Base-by-base conservation (phyloP, 805 yeast genomes). In the Teunomyces kruisii region DNA sequence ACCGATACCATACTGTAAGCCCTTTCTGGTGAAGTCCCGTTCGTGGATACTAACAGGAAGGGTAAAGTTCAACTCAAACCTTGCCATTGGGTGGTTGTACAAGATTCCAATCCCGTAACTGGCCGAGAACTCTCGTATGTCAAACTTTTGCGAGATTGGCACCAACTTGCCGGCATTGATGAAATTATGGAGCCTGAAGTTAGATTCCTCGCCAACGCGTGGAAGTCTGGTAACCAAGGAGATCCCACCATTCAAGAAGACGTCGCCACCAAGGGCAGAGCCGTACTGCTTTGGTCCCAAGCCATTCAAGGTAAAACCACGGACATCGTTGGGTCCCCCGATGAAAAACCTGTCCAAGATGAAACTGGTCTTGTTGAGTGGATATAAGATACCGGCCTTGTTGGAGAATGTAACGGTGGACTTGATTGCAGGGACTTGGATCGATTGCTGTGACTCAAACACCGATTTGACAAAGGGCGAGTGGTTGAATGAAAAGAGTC, bases 321-420 rank as follows among this genome's bases (percentile, higher is more conserved):
- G 65, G 7, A 80, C 71, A 49, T 79, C 84, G 51, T 79, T 79
- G 9, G 84, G 78, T 1, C 84, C 84, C n/a, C 84, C 84, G 3
- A 74, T 62, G 53, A 72, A 76, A 46, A 78, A 79, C 38, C 80
- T 62, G 56, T 80, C 84, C 63, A 79, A 65, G 6, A 79, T 62
- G 51, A 65, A 10, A 70, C 50, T 2, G 49, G 49, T 35, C 2
- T 51, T 52, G 5, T 33, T 39, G 6, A 57, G 51, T 1, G 65
- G 54, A 43, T 55, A 57, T 31, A 72, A 55, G 0, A 65, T 36
- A 1, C 77, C 77, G 0, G 64, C 52, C 45, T 68, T 71, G 37
- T 52, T 55, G 29, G 74, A 51, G 30, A 61, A 39, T 2, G 71
- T 62, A 44, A 58, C 51, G 40, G 46, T 60, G 43, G 46, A 57